Base-by-base conservation (phyloP, 352 stramenopile genomes). In the Phytophthora nicotianae region DNA sequence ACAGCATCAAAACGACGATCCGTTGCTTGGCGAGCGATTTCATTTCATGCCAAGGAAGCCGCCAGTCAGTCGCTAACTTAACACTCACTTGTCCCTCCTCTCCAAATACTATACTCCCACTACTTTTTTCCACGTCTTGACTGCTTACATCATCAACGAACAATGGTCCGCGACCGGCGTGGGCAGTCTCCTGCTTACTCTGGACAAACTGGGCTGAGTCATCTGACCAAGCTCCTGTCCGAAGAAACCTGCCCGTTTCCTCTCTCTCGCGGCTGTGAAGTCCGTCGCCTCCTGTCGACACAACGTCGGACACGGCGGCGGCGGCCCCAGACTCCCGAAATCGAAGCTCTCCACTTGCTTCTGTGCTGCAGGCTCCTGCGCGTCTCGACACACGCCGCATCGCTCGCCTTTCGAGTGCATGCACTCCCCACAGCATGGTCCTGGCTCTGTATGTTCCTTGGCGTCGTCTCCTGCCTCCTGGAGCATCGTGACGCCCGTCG, bases 261-360 rank as follows among this genome's bases (percentile, higher is more conserved):
- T 40, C 38, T 71, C 63, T n/a, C 67, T 37, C 20, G 41, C 58
- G 16, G 38, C 63, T 8, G 64, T 74, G 27, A 64, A 71, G 58
- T 81, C 73, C 47, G 56, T 70, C 24, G 73, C 73, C 43, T 76
- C 61, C 62, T 81, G 73, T 0, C 73, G 70, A 53, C 74, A 62
- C n/a, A 81, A 43, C 52, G 51, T 46, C 5, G 73, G 70, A 21
- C 69, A 62, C 33, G 62, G 51, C 20, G 73, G 73, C 35, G 73
- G 73, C 14, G 73, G 62, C 2, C 73, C 73, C 4, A 81, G 45
- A 16, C 27, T 26, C 7, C 45, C 48, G 37, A 70, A 65, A 35
- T 75, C 68, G 38, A 75, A 76, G 35, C n/a, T 51, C 32, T 67
- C 60, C 24, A 69, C 50, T 4, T 41, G 32, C 23, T 46, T 38